These are phyloP conservation scores for Aspergillus homomorphus DNA, from an alignment of 495 filamentous ascomycete species.

Conservation along the genomic window DNA sequence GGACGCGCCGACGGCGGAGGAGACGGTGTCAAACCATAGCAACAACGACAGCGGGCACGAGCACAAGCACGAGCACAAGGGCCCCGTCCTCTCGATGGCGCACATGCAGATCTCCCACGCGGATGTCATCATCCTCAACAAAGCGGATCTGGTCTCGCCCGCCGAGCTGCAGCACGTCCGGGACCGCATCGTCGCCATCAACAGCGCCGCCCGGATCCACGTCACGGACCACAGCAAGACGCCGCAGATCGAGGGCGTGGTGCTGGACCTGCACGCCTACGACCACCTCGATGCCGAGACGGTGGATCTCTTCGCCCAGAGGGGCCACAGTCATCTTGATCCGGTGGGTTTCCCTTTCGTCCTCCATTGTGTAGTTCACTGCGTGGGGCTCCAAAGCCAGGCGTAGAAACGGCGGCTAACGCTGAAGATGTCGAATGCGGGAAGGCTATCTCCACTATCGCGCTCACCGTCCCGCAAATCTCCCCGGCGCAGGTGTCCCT, in stretches of 20 bases:
- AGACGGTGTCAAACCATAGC: constrained; percentile 35
- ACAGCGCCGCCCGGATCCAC: constrained; percentile 82
- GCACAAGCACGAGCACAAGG: constrained; percentile 51
- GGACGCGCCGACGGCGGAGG: constrained; percentile 66
- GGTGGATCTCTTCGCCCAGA: constrained; percentile 60
- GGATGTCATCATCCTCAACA: constrained; percentile 94
- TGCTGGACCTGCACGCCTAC: constrained; percentile 92
- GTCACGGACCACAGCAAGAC: constrained; percentile 75
- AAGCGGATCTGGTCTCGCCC: constrained; percentile 78
- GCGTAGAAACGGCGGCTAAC: no score
- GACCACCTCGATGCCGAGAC: constrained; percentile 60
- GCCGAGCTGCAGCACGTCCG: constrained; percentile 62
- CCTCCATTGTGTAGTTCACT: background rate
- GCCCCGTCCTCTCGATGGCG: constrained; percentile 76
- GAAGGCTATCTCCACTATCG: constrained; percentile 87
- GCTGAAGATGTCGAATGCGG: no score
- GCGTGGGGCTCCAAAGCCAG: background rate
- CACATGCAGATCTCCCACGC: constrained; percentile 96
- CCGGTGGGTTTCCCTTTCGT: constrained; percentile 53
- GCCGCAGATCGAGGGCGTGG: constrained; percentile 74
- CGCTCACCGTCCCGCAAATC: constrained; percentile 60
- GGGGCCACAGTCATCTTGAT: constrained; percentile 80
- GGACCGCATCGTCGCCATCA: constrained; percentile 74
- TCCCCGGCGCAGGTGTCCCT: constrained; percentile 46
- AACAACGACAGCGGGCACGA: constrained; percentile 31